Percentiles rank a stretch among this genome's conserved stretches.
phyloP scores from a whole-genome alignment of 306 rosid genomes.

The Carpinus viminea region DNA sequence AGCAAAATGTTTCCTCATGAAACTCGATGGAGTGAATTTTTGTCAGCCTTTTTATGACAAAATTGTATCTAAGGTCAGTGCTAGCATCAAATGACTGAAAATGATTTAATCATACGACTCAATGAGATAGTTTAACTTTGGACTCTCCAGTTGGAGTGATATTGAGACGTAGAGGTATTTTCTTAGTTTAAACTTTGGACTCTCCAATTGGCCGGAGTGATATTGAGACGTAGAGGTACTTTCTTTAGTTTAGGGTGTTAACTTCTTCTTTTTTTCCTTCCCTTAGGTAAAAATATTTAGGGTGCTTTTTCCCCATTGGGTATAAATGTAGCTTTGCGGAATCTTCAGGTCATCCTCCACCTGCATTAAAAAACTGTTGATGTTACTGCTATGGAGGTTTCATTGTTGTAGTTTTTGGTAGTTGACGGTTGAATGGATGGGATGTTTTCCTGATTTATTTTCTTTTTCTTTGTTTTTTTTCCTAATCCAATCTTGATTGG shows the following conservation, averaged over 20 bases:
- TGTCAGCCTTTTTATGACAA: slow-evolving; percentile 5
- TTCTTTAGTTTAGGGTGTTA: slow-evolving; percentile 22
- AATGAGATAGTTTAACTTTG: slow-evolving; percentile 13
- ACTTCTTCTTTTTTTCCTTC: neutral
- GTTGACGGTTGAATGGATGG: slow-evolving; percentile 33
- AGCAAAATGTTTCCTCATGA: slow-evolving; percentile 40
- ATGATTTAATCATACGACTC: slow-evolving; percentile 17
- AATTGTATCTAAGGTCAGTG: slow-evolving; percentile 14
- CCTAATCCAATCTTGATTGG: neutral
- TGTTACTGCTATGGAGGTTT: slow-evolving; percentile 36
- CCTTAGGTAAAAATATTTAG: slow-evolving; percentile 13
- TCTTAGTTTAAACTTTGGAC: slow-evolving; percentile 15
- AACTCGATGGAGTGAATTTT: neutral
- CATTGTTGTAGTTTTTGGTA: slow-evolving; percentile 43
- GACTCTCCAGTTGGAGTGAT: slow-evolving; percentile 16
- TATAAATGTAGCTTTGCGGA: slow-evolving; percentile 30
- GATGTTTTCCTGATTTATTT: slow-evolving; percentile 14
- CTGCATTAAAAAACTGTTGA: slow-evolving; percentile 21
- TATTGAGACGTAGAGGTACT: slow-evolving; percentile 23
- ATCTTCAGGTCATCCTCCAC: slow-evolving; percentile 28
- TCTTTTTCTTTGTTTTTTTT: neutral
- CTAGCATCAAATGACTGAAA: slow-evolving; percentile 1
- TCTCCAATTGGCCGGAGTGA: slow-evolving; percentile 16
- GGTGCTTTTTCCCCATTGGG: slow-evolving; percentile 20
- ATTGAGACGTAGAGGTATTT: slow-evolving; percentile 24